Base-by-base conservation (phyloP, 192 early-diverging fungal species). In the Coemansia sp. region DNA sequence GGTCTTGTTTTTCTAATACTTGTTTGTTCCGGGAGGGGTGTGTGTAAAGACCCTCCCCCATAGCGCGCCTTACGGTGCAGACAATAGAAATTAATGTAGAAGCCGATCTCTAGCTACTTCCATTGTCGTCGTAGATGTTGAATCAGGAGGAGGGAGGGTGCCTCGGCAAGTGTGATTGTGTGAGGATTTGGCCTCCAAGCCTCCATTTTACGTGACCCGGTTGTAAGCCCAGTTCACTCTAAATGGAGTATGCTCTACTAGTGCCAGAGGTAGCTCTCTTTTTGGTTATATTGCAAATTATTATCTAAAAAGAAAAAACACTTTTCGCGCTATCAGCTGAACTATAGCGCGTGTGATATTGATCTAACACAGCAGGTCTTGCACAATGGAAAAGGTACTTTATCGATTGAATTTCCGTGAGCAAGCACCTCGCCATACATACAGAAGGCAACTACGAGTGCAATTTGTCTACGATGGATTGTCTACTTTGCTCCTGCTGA, bases 1-100 rank as follows among this genome's bases (percentile, higher is more conserved):
- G 51, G 27, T 27, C 51, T 53, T 53, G 51, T 53, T 29, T 53
- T 29, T 29, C 1, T 27, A 27, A 11, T 53, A 14, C 27, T 53
- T 31, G 51, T 33, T 53, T 53, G 46, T 8, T 31, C 51, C 51
- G 51, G 51, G 24, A 53, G 51, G 13, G 4, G 19, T 48, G 46
- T 48, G 46, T 48, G 46, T 48, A 19, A 48, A 48, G 46, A 48
- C 46, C 46, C 46, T 48, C 46, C 46, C 21, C 46, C 46, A 48
- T 27, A 53, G 21, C 13, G 51, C 51, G 21, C 27, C 24, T 53
- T 33, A 14, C 51, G 51, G 24, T 27, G 9, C 51, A 53, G 51
- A 53, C 51, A 53, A 53, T 53, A 8, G 1, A 53, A 53, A 53
- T 53, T 53, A 53, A 53, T 31, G 27, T 53, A 31, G 51, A 53